Evolutionary conservation across 2,329 filamentous ascomycete species (phyloP).

Genomic region (Orbilia oligospora): DNA sequence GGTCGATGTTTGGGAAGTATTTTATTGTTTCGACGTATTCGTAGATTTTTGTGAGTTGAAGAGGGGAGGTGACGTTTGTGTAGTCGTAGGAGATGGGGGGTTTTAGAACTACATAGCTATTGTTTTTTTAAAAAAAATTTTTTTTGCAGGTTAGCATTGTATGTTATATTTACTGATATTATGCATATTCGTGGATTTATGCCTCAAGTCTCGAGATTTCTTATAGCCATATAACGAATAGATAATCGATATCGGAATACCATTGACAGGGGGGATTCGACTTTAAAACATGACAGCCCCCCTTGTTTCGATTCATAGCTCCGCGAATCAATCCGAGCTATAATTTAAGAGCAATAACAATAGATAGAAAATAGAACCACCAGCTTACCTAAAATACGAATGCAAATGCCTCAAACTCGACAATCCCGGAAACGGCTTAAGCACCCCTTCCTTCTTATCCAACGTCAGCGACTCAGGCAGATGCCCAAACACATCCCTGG

Average conservation of each 20-base stretch:
- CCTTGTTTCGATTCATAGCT: no score
- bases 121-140: neutral
- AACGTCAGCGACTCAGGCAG: conserved; percentile 21
- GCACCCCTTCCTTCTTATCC: conserved; percentile 8
- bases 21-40: conserved; percentile 22
- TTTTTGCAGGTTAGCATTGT: neutral
- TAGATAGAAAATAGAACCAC: neutral
- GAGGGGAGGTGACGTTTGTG: conserved; percentile 15
- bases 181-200: no score
- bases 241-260: no score
- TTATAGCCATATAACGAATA: no score
- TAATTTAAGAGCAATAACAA: no score
- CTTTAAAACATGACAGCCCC: neutral
- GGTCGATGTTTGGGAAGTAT: conserved; percentile 27
- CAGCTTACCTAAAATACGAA: conserved; percentile 14
- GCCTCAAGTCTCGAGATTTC: neutral
- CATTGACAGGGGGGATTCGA: no score
- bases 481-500: conserved; percentile 23
- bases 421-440: conserved; percentile 21
- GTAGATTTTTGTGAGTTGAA: conserved; percentile 27
- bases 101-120: conserved; percentile 25
- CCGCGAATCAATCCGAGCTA: no score
- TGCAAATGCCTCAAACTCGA: conserved; percentile 12
- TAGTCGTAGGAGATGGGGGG: conserved; percentile 29
- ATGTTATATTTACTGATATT: no score